Evolutionary conservation across 371 early-diverging fungal species (phyloP), one percentile per base, ranked within the genome.

Genomic region (Mucor lusitanicus): DNA sequence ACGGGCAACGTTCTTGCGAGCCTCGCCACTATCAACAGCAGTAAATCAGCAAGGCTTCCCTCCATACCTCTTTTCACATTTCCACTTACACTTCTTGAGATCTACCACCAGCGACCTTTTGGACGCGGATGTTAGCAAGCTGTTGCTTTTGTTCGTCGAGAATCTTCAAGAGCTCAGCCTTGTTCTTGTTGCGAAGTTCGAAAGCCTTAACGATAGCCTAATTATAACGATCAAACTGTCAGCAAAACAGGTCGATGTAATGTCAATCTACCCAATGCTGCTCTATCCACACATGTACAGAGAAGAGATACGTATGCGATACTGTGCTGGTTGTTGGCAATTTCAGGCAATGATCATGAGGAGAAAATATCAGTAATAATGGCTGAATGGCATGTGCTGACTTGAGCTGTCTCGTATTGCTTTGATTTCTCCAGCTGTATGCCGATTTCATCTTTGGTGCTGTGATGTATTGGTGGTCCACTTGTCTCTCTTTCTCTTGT

Each of bases 1-100:
- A 72, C 95, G 92, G 67, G 97, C 97, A 80, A 97, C 91, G 72
- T 90, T 86, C 90, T 95, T 97, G 85, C 96, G 95, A 69, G 94
- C 92, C 59, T 87, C 78, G 65, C 85, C 81, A 83, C 90, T 92
- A 64, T 37, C 37, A 37, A 37, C 13, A 1, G 5, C 37, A 37
- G 13, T 13, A 2, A 13, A 37, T 37, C 13, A 13, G 11, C 13
- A 11, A 1, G 1, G 1, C 37, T 37, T 37, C 13, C 37, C 13
- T 13, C 13, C 1, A n/a, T n/a, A n/a, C n/a, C n/a, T n/a, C n/a
- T n/a, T n/a, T n/a, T 37, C 11, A 55, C 44, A 17, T n/a, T 23
- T 25, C 13, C 32, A 81, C 87, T 80, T 83, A 92, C 92, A 97
- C 88, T 87, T 92, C 92, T 84, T 89, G 83, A 67, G 91, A 78